These are phyloP conservation scores for Hysterangium stoloniferum DNA, from an alignment of 768 basidiomycete genomes.

Conservation along the genomic window DNA sequence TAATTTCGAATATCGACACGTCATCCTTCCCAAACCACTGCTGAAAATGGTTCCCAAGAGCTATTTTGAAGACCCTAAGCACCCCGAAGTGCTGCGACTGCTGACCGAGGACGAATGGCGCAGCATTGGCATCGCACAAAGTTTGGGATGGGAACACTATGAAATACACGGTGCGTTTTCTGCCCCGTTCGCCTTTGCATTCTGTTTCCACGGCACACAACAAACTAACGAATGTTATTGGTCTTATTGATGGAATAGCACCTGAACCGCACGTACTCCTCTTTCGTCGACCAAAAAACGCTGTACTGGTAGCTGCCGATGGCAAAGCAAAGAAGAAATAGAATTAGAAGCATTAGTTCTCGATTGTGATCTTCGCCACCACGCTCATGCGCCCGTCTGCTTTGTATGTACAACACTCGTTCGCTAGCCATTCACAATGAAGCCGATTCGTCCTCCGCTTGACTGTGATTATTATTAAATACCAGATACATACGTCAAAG, in stretches of 20 bases:
- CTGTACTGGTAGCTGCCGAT: slow-evolving; percentile 12
- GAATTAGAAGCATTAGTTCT: no score
- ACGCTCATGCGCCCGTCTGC: no score
- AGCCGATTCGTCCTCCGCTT: no score
- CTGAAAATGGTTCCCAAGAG: slow-evolving; percentile 89
- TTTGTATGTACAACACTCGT: no score
- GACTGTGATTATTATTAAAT: no score
- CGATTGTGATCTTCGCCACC: no score
- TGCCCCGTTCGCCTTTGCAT: no score
- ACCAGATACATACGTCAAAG: no score
- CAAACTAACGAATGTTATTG: no score
- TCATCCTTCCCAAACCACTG: slow-evolving; percentile 91
- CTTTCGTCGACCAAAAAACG: slow-evolving; percentile 73
- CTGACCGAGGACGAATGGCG: slow-evolving; percentile 89
- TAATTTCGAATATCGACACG: slow-evolving; percentile 91
- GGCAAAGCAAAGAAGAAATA: slow-evolving; percentile 10
- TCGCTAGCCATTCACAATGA: no score
- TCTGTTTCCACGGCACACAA: no score
- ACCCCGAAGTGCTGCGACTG: slow-evolving; percentile 70
- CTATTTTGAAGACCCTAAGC: slow-evolving; percentile 45
- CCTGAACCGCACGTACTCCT: slow-evolving; percentile 92
- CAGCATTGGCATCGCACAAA: slow-evolving; percentile 93
- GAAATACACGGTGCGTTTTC: slow-evolving; percentile 78
- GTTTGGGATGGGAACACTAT: slow-evolving; percentile 94
- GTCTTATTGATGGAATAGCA: no score